Base-by-base conservation (phyloP, 148 eudicot species). In the Rheum nobile region DNA sequence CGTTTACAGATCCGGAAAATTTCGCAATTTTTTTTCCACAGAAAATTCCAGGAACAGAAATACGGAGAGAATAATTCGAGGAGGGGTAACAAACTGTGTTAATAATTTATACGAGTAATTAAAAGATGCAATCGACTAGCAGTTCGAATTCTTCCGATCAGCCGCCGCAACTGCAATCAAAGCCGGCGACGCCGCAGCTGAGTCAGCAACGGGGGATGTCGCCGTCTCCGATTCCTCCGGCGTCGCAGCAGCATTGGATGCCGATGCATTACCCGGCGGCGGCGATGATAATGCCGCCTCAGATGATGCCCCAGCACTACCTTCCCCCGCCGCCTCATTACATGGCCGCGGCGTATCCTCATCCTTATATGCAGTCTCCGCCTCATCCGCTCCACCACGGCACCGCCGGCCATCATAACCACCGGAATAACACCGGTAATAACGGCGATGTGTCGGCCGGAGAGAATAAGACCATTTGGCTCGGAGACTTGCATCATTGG, bases 231-330 rank as follows among this genome's bases (percentile, higher is more conserved):
- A 26, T 16, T 14, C 11, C 44, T 2, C 72, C 73, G 68, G 68
- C 44, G 75, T n/a, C 5, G 59, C 71, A 22, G 24, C 82, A 52
- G 47, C 87, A 81, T 61, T 85, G 86, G 89, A 74, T 83, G 89
- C 72, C 88, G 78, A 85, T 85, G 84, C 98, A 88, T 63, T 94
- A 89, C 65, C 98, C 96, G 43, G 87, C 93, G 73, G 89, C 92
- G 57, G 89, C 92, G 52, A 89, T 95, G 93, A 87, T 91, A 87
- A 94, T 94, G 97, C 98, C 78, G 80, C 96, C 87, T 28, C 93
- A 86, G 77, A 90, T 92, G 96, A 88, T 92, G 82, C 90, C 88
- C 38, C 83, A 83, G 63, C 91, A 87, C 63, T 91, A 90, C 82
- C 85, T 81, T 28, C 77, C 86, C 5, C 89, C 87, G 22, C 93